Evolutionary conservation across 2,329 filamentous ascomycete genomes (phyloP).

Genomic region (Alternaria triticina): DNA sequence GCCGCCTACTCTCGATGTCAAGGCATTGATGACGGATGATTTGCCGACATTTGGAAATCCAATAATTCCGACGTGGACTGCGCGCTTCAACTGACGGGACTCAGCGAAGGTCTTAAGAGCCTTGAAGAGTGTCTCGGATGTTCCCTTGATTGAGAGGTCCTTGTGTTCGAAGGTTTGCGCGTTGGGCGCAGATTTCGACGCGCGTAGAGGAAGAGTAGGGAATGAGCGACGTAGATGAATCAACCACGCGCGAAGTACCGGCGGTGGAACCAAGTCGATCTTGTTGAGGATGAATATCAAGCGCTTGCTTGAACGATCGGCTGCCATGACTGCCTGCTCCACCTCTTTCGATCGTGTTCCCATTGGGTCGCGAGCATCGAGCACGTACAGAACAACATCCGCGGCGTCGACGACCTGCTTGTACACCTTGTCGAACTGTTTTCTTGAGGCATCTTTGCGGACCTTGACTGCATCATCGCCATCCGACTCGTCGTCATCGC

Average conservation of each 20-base stretch:
- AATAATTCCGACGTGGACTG: slow-evolving; percentile 89
- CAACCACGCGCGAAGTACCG: slow-evolving; percentile 85
- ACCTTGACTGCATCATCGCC: slow-evolving; percentile 44
- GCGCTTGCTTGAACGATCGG: slow-evolving; percentile 80
- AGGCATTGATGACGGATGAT: slow-evolving; percentile 93
- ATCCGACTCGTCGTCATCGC: slow-evolving; percentile 59
- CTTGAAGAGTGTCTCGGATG: slow-evolving; percentile 82
- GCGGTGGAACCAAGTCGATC: slow-evolving; percentile 85
- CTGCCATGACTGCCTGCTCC: slow-evolving; percentile 90
- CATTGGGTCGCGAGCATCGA: slow-evolving; percentile 90
- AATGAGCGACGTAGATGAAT: slow-evolving; percentile 85
- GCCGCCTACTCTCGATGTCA: slow-evolving; percentile 76
- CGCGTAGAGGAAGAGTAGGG: slow-evolving; percentile 87
- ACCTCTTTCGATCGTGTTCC: slow-evolving; percentile 90
- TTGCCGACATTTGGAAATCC: slow-evolving; percentile 97
- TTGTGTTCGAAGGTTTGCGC: slow-evolving; percentile 93
- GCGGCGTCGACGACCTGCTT: slow-evolving; percentile 89
- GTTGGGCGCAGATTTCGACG: slow-evolving; percentile 80
- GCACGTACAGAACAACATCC: slow-evolving; percentile 90
- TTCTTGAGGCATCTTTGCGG: slow-evolving; percentile 71
- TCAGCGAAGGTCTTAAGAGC: slow-evolving; percentile 89
- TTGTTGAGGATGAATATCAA: slow-evolving; percentile 94
- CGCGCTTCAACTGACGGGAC: slow-evolving; percentile 82
- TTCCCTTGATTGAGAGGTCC: slow-evolving; percentile 84
- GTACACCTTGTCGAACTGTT: slow-evolving; percentile 94